Evolutionary conservation across 805 yeast genomes (phyloP).

Genomic region (Ogataea populi-albae): DNA sequence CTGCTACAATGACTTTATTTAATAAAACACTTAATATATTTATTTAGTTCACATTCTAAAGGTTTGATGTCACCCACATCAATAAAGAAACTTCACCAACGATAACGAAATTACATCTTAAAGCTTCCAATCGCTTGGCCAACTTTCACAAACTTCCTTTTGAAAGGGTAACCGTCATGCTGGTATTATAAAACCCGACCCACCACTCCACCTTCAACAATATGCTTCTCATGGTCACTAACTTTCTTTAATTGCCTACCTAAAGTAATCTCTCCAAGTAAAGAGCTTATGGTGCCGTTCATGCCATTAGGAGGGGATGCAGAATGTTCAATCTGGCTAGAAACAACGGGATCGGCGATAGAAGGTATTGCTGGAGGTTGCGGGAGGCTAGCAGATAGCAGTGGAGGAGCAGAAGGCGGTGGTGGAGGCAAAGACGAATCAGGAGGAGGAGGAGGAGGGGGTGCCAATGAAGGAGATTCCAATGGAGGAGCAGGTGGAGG

Average conservation of each 20-base stretch:
- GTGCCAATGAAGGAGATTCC: constrained; percentile 3
- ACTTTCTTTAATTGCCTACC: constrained; percentile 55
- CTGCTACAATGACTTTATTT: too few species aligned
- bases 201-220: constrained; percentile 44
- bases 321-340: constrained; percentile 6
- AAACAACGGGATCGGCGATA: constrained; percentile 34
- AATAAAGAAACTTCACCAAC: too few species aligned
- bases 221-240: constrained; percentile 43
- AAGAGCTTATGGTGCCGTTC: constrained; percentile 31
- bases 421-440: constrained; percentile 30
- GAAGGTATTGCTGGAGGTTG: constrained; percentile 36
- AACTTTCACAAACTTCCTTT: too few species aligned
- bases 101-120: too few species aligned
- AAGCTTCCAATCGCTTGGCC: too few species aligned
- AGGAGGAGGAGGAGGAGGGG: constrained; percentile 27
- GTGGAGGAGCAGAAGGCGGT: constrained; percentile 37
- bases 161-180: too few species aligned
- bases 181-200: constrained; percentile 44
- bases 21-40: too few species aligned
- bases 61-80: too few species aligned
- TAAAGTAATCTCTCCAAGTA: constrained; percentile 55
- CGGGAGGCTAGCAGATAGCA: constrained; percentile 36
- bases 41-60: too few species aligned
- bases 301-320: constrained; percentile 33
- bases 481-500: constrained; percentile 25